Conservation (phyloP, 2,329 filamentous ascomycete genomes). For the Claviceps sp. region DNA sequence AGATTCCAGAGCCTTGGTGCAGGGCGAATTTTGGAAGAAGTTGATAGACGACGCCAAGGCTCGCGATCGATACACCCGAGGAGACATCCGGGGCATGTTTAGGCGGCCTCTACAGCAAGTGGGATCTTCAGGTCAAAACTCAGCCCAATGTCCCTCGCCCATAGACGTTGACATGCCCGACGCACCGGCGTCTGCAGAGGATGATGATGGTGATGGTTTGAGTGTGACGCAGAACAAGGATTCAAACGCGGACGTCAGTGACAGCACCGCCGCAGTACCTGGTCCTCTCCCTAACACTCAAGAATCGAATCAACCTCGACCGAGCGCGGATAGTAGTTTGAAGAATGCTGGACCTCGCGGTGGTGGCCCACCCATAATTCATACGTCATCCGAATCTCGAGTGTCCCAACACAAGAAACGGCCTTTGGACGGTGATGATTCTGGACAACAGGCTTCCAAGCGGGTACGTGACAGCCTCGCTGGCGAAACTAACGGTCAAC, state of each 20-base stretch:
- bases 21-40: conserved; percentile 83
- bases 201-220: neutral
- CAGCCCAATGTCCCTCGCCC: neutral
- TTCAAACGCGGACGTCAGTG: neutral
- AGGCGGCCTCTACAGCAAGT: conserved; percentile 28
- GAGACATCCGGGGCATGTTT: conserved; percentile 38
- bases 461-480: conserved; percentile 22
- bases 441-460: conserved; percentile 22
- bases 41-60: conserved; percentile 69
- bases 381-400: conserved; percentile 16
- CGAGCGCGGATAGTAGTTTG: neutral
- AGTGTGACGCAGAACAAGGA: neutral
- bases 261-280: neutral
- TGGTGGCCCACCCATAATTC: conserved; percentile 25
- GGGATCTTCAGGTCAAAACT: conserved; percentile 12
- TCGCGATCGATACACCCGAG: conserved; percentile 65
- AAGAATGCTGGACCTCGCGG: conserved; percentile 13
- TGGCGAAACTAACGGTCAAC: neutral
- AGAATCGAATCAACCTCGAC: neutral
- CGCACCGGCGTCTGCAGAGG: neutral
- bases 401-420: conserved; percentile 27
- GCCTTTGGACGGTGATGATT: conserved; percentile 23
- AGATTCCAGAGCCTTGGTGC: conserved; percentile 72
- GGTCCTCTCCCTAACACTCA: conserved; percentile 2
- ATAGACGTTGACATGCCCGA: conserved; percentile 7